Base-by-base conservation (phyloP, 805 yeast species). In the Teunomyces pallodes region DNA sequence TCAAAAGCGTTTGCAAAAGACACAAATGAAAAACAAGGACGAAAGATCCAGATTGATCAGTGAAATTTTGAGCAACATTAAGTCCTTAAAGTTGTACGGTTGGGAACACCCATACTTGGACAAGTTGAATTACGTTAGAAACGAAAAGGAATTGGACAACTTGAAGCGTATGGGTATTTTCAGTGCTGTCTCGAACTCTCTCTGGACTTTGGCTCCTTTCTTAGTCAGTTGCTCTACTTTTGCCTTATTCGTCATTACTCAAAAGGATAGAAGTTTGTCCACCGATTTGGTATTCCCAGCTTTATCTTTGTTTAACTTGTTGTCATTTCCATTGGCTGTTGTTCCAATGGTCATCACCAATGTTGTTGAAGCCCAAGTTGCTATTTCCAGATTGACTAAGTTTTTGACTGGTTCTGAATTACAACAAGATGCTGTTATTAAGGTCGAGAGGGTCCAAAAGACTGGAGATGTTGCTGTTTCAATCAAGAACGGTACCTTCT, bases 221-320 rank as follows among this genome's bases (percentile, higher is more conserved):
- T 70, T 92, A 54, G 97, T 95, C 28, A 84, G 95, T 43, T 86
- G 95, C 62, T 80, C 88, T 1, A 91, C 98, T 0, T 94, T 94
- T 74, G 96, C 87, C 2, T 75, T 85, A 12, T 95, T 85, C 63
- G 84, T 86, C 20, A 74, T 77, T 46, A 67, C 81, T 31, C 78
- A 82, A 47, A 79, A 77, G 47, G 56, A 65, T 10, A 73, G 66
- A 43, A 90, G 96, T 30, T 77, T 94, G 60, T 79, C 92, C 1
- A 87, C 97, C 1, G 98, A 94, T 56, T 76, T 91, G 53, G 97
- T 94, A 5, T 87, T 92, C 74, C 90, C 97, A 27, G 96, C 97
- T 2, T 75, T 90, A 48, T 79, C 97, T 6, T 75, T 91, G 45
- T 94, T 92, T 76, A 94, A 92, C 65, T 73, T 94, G 62, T 77